Conservation (phyloP, 495 filamentous ascomycete species). For the Neurospora tetraspora region DNA sequence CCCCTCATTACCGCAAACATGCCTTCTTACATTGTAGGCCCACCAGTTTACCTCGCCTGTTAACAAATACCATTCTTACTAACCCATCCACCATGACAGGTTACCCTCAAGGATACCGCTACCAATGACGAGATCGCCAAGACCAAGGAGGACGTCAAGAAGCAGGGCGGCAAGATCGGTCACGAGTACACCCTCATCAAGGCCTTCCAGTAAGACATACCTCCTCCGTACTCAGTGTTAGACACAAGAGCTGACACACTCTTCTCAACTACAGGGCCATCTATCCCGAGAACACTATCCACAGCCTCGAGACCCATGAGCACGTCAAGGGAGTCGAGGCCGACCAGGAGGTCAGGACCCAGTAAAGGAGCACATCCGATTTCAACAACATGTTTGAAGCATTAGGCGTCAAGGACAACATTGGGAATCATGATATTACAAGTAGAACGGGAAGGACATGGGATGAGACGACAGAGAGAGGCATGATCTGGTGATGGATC, state of each 20-base stretch:
- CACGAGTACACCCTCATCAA: constrained; percentile 81
- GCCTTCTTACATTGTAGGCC: constrained; percentile 61
- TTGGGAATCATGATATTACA: not conserved
- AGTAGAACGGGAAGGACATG: not conserved
- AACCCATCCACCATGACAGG: constrained; percentile 35
- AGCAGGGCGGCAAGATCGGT: constrained; percentile 70
- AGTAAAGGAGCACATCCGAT: constrained; percentile 35
- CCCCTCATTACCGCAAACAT: constrained; percentile 32
- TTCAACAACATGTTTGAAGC: not conserved
- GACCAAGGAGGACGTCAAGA: constrained; percentile 58
- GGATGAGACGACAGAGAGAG: not conserved
- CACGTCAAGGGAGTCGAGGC: constrained; percentile 63
- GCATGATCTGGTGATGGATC: not conserved
- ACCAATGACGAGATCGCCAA: constrained; percentile 54
- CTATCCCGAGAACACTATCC: constrained; percentile 55
- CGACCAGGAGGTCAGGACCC: constrained; percentile 60
- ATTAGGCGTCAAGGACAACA: not conserved
- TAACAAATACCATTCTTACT: not conserved
- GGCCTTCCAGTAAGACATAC: constrained; percentile 69
- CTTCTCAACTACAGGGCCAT: constrained; percentile 48
- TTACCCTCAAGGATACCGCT: constrained; percentile 65
- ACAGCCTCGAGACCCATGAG: constrained; percentile 50
- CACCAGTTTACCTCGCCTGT: too few species aligned
- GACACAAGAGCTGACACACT: not conserved
- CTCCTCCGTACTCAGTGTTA: not conserved